phyloP scores from a whole-genome alignment of 352 stramenopile species.

The Globisporangium splendens region DNA sequence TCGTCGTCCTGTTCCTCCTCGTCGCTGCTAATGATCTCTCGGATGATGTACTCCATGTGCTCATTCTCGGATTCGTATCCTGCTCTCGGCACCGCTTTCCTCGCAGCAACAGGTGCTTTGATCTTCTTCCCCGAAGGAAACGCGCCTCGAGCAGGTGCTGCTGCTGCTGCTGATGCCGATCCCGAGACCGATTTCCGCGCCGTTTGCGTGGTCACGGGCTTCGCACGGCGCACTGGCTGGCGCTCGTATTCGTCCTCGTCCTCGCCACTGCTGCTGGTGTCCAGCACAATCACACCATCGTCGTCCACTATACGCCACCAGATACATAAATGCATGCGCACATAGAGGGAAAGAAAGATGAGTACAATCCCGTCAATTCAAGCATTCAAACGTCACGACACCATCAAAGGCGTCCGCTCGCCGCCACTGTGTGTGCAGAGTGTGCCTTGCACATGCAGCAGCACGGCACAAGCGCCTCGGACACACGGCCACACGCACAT shows the following conservation, averaged over 20 bases:
- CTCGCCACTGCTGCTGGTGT: slow-evolving; percentile 10
- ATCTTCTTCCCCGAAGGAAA: slow-evolving; percentile 3
- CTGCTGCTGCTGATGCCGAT: no score
- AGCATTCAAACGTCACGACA: no score
- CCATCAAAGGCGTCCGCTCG: no score
- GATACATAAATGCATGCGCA: background rate
- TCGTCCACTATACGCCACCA: slow-evolving; percentile 9
- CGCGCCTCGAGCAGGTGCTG: no score
- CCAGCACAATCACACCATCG: slow-evolving; percentile 17
- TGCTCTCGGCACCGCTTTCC: slow-evolving; percentile 3
- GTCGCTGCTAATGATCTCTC: slow-evolving; percentile 12
- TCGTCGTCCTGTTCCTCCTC: slow-evolving; percentile 2
- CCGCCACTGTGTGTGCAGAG: no score
- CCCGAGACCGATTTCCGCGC: slow-evolving; percentile 7
- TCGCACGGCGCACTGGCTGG: background rate
- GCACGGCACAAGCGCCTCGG: no score
- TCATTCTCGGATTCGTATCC: slow-evolving; percentile 13
- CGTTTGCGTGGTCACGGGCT: background rate
- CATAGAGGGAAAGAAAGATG: background rate
- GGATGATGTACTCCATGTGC: slow-evolving; percentile 14
- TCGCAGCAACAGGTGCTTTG: slow-evolving; percentile 8
- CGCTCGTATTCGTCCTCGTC: slow-evolving; percentile 3
- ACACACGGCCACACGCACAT: no score
- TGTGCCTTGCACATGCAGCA: no score
- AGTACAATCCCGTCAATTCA: background rate